These are phyloP conservation scores for Rhizopus delemar DNA, from an alignment of 371 early-diverging fungal genomes.

Conservation along the genomic window DNA sequence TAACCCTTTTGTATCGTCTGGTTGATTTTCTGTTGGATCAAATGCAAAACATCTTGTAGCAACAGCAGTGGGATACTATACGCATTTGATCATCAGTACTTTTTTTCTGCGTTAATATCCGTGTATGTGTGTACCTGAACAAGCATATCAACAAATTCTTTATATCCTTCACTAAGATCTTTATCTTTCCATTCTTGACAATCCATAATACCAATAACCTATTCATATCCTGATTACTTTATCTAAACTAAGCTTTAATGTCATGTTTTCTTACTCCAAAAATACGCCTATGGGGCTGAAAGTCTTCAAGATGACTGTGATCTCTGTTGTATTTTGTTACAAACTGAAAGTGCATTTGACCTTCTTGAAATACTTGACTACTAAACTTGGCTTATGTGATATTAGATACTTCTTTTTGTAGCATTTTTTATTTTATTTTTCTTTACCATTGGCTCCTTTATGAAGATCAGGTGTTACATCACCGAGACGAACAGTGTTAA, in stretches of 20 bases:
- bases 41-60: conserved; percentile 81
- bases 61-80: conserved; percentile 72
- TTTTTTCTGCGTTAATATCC: background rate
- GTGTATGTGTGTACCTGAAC: conserved; percentile 52
- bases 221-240: background rate
- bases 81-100: background rate
- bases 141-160: conserved; percentile 65
- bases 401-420: background rate
- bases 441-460: conserved; percentile 51
- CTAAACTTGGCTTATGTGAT: conserved; percentile 25
- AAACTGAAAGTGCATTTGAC: conserved; percentile 77
- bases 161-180: conserved; percentile 65
- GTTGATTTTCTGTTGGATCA: conserved; percentile 74
- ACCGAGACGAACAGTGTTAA: conserved; percentile 55
- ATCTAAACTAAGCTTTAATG: background rate
- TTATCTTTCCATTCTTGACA: conserved; percentile 72
- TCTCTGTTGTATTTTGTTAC: conserved; percentile 69
- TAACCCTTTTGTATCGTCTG: conserved; percentile 72
- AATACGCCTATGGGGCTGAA: conserved; percentile 75
- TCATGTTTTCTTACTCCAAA: conserved; percentile 62
- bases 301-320: conserved; percentile 70
- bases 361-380: conserved; percentile 60
- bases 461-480: conserved; percentile 66
- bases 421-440: background rate
- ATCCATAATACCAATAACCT: conserved; percentile 83